Conservation (phyloP, 1,139 yeast species). For the Saccharomycopsis phalli region DNA sequence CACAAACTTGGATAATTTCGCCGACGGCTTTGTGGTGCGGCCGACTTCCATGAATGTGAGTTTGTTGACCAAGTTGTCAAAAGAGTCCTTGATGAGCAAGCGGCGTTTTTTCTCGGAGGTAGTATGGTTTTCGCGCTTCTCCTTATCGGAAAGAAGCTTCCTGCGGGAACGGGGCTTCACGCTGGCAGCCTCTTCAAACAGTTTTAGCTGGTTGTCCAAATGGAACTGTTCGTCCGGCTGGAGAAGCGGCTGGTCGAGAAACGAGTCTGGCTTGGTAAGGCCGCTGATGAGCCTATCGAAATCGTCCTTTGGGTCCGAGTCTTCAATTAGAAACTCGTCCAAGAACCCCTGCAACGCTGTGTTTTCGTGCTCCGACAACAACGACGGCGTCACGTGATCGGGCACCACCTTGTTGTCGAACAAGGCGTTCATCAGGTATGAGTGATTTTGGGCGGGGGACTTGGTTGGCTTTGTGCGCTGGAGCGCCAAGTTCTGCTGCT, state of each 20-base stretch:
- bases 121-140: constrained; percentile 65
- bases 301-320: constrained; percentile 8
- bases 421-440: background rate
- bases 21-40: background rate
- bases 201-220: background rate
- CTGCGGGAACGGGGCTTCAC: constrained; percentile 30
- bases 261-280: background rate
- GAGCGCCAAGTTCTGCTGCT: constrained; percentile 10
- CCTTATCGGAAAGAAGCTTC: constrained; percentile 52
- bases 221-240: background rate
- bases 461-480: constrained; percentile 1
- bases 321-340: constrained; percentile 18
- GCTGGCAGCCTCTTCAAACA: background rate
- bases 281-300: constrained; percentile 8
- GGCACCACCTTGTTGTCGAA: background rate
- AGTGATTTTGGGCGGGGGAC: background rate
- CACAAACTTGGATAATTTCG: constrained; percentile 24
- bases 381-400: background rate
- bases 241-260: background rate
- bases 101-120: constrained; percentile 71
- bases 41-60: constrained; percentile 21
- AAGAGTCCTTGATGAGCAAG: constrained; percentile 57
- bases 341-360: constrained; percentile 19
- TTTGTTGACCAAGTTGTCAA: constrained; percentile 35
- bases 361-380: constrained; percentile 17